These are phyloP conservation scores for Ogataea nonfermentans DNA, from an alignment of 805 yeast genomes.

Conservation along the genomic window DNA sequence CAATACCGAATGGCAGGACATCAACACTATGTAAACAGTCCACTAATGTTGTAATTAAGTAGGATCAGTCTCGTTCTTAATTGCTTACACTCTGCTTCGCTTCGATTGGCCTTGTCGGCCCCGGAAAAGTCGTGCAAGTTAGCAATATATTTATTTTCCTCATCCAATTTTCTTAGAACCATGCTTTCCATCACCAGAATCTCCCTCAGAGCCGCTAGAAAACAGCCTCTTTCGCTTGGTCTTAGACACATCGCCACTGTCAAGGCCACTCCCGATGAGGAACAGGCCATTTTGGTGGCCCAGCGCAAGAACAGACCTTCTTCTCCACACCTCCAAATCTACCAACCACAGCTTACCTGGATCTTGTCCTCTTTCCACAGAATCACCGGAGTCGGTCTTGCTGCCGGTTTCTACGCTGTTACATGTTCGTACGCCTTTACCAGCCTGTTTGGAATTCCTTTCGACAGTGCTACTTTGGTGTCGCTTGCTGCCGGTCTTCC, in stretches of 20 bases:
- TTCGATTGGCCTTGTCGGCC: conserved; percentile 5
- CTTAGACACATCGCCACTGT: conserved; percentile 40
- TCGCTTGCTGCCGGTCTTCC: conserved; percentile 64
- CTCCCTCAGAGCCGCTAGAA: conserved; percentile 20
- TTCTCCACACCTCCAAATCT: conserved; percentile 87
- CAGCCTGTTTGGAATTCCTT: conserved; percentile 56
- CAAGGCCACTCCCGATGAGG: conserved; percentile 57
- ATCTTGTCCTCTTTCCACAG: conserved; percentile 80
- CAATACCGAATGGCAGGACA: no score
- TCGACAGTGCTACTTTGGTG: conserved; percentile 54
- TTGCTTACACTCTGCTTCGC: conserved; percentile 6
- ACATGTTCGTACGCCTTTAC: conserved; percentile 74
- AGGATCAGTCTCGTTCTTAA: no score
- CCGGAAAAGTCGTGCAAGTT: conserved; percentile 13
- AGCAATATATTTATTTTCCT: conserved; percentile 1
- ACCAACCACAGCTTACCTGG: conserved; percentile 89
- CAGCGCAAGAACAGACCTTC: conserved; percentile 88
- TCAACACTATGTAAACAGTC: no score
- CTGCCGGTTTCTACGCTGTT: conserved; percentile 72
- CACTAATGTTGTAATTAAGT: no score
- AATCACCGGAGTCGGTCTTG: conserved; percentile 82
- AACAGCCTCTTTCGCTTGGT: conserved; percentile 6
- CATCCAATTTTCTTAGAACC: conserved; percentile 1
- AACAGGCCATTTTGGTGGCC: conserved; percentile 64
- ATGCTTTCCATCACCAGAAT: conserved; percentile 23